Evolutionary conservation across 139 green algal genomes (phyloP), one percentile per base, ranked within the genome.

Genomic region (Volvox africanus): DNA sequence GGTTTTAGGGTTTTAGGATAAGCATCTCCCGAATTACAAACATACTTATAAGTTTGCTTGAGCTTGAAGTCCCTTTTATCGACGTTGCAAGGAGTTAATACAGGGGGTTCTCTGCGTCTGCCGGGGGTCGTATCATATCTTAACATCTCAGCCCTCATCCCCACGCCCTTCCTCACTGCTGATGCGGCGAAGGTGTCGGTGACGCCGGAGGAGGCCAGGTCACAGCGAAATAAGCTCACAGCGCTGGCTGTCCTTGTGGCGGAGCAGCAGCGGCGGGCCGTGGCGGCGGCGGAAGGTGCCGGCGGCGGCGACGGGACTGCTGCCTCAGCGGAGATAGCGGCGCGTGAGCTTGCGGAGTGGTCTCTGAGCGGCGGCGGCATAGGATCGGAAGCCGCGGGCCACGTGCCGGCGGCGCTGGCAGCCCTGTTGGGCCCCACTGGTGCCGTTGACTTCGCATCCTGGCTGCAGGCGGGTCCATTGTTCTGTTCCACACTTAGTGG

Each of bases 401-500:
- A 35, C 3, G 36, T 89, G 84, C 26, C 84, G 24, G 68, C 68
- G 14, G 84, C 68, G 26, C 65, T 89, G 84, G 26, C 36, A 37
- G 68, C 9, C 36, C 24, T 83, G 19, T 75, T 90, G 86, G 86
- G 86, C 1, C 0, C 30, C 17, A 6, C 30, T 12, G 50, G 30
- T 9, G n/a, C 50, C 0, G 0, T 2, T 19, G 86, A 90, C 30
- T 90, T 90, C 55, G 6, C 22, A 0, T 62, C n/a, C 1, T 90
- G 86, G 86, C 73, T 90, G 86, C 71, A 90, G 84, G 84, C 81
- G 36, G 65, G 65, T 30, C 44, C 44, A 55, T 9, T 55, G 44
- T 55, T 55, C 9, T 55, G 44, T 55, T 55, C 44, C 44, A 9
- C 44, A 9, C 44, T 5, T 55, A 9, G 5, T 5, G 5, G 5